Base-by-base conservation (phyloP, 2,329 filamentous ascomycete species). In the Nothopassalora personata region DNA sequence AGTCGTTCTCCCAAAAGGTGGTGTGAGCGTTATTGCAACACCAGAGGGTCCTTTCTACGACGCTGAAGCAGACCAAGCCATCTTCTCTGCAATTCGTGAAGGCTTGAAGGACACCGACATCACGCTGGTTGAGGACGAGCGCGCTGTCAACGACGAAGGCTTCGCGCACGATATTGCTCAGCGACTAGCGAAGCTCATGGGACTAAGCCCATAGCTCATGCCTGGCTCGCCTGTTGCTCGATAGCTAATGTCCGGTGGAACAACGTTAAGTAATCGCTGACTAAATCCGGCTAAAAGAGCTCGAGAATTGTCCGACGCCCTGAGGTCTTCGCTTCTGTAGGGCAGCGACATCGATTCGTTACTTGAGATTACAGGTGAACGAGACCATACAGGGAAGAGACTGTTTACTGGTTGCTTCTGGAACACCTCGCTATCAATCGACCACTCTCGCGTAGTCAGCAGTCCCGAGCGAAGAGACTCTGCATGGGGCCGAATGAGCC, bases 11-110 rank as follows among this genome's bases (percentile, higher is more conserved):
- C 87, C 87, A 0, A 75, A 70, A 9, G 81, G 79, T 0, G 86
- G 86, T 0, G 71, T 88, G 11, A 89, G 86, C 67, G 79, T 83
- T 74, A 77, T 90, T 50, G 77, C 83, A 7, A 78, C 64, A 66
- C 81, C 69, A 19, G 78, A 73, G 1, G 79, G 74, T 2, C 74
- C 83, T 0, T 89, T 87, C 66, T 73, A 78, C 62, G 77, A 84
- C 68, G 62, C 68, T 2, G 68, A 76, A 33, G 79, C 80, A 3
- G 81, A 84, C 64, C 67, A 71, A 15, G 74, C 71, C 5, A 65
- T 85, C 18, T 80, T 81, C 57, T 65, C 71, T 0, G 74, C 79
- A 0, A 71, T 89, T 15, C 76, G 73, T 51, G 64, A 74, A 0
- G 81, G 79, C 0, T 70, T 89, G 19, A 55, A 73, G 13, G 79